These are phyloP conservation scores for Penicillium psychrosexuale DNA, from an alignment of 2,329 filamentous ascomycete genomes.

Conservation along the genomic window DNA sequence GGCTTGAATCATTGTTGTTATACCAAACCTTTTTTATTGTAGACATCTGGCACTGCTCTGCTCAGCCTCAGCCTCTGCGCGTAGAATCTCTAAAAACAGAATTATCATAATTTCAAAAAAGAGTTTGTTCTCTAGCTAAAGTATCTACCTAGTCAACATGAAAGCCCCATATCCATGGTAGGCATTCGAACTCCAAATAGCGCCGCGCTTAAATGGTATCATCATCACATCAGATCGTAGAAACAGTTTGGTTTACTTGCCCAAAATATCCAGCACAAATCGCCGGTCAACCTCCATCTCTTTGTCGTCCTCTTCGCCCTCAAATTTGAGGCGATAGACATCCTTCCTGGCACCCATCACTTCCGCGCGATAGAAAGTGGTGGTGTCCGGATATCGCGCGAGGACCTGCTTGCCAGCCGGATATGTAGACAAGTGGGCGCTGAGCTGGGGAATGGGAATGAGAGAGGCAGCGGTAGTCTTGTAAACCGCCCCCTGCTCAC, in stretches of 20 bases:
- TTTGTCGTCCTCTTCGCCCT: slow-evolving; percentile 71
- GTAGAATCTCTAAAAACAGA: slow-evolving; percentile 1
- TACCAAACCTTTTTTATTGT: slow-evolving; percentile 19
- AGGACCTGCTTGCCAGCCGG: slow-evolving; percentile 67
- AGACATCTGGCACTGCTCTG: neutral
- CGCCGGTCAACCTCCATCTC: slow-evolving; percentile 72
- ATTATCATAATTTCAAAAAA: neutral
- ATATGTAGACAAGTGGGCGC: slow-evolving; percentile 60
- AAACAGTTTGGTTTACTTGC: slow-evolving; percentile 33
- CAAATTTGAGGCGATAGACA: slow-evolving; percentile 63
- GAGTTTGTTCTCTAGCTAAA: slow-evolving; percentile 4
- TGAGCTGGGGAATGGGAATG: slow-evolving; percentile 68
- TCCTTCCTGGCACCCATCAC: slow-evolving; percentile 66
- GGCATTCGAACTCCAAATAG: slow-evolving; percentile 20
- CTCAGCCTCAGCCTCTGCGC: neutral
- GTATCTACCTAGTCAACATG: slow-evolving; percentile 8
- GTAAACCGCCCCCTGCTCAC: slow-evolving; percentile 60
- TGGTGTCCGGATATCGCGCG: slow-evolving; percentile 77
- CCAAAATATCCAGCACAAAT: slow-evolving; percentile 71
- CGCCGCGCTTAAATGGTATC: slow-evolving; percentile 30
- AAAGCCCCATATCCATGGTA: slow-evolving; percentile 7
- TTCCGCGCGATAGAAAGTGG: slow-evolving; percentile 80
- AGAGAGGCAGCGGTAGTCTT: slow-evolving; percentile 70
- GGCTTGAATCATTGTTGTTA: slow-evolving; percentile 11
- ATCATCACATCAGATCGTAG: slow-evolving; percentile 24